Evolutionary conservation across 2,329 filamentous ascomycete genomes (phyloP).

Genomic region (Sporothrix humicola): DNA sequence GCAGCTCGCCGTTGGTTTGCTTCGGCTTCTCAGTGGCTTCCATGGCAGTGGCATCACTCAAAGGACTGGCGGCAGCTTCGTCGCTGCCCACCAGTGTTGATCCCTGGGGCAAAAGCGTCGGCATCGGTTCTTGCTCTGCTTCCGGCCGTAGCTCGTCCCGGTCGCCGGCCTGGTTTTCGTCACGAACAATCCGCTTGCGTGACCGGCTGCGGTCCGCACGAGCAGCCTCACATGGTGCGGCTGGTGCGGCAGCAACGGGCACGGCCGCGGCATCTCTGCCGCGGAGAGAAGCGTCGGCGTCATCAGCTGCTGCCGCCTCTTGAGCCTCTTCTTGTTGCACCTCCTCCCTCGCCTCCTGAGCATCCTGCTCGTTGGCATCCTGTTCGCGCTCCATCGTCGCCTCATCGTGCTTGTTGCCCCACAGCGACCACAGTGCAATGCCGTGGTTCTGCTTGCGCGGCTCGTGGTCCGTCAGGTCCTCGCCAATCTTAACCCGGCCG

Average conservation of each 20-base stretch:
- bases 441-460: conserved; percentile 68
- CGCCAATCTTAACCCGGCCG: conserved; percentile 63
- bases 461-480: conserved; percentile 57
- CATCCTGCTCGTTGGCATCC: conserved; percentile 51
- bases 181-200: conserved; percentile 29
- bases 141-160: neutral
- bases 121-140: neutral
- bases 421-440: conserved; percentile 81
- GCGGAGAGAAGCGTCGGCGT: neutral
- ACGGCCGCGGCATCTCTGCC: conserved; percentile 30
- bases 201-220: conserved; percentile 7
- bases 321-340: conserved; percentile 40
- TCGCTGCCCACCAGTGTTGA: neutral
- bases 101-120: neutral
- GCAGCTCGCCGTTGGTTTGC: conserved; percentile 48
- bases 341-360: conserved; percentile 39
- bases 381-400: conserved; percentile 67
- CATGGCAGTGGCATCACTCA: conserved; percentile 33
- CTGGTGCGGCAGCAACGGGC: too few relatives aligned
- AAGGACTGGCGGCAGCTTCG: neutral
- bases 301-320: conserved; percentile 35
- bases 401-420: conserved; percentile 89
- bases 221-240: neutral
- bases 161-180: conserved; percentile 26
- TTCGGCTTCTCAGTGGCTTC: conserved; percentile 24